A percentile compares a stretch with the other conserved stretches of the same genome.
These are phyloP conservation scores for Castanea sativa DNA, from an alignment of 306 rosid species.

Conservation along the genomic window DNA sequence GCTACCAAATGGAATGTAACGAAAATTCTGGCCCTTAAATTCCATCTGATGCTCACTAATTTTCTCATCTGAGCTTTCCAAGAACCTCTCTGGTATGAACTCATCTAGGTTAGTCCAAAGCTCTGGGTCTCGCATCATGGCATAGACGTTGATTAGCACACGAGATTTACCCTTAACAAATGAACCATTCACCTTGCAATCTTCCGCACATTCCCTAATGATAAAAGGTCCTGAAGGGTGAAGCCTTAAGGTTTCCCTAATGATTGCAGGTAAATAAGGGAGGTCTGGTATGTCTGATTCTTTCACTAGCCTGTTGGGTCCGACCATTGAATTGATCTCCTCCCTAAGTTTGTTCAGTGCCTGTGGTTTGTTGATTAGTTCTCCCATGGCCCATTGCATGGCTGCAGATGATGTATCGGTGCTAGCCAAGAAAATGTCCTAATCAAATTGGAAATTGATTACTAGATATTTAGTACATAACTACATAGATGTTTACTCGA, in stretches of 20 bases:
- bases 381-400: slow-evolving; percentile 51
- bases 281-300: slow-evolving; percentile 50
- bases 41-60: slow-evolving; percentile 32
- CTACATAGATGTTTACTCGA: too few species aligned
- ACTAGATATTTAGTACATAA: background rate
- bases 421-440: slow-evolving; percentile 60
- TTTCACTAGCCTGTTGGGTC: slow-evolving; percentile 25
- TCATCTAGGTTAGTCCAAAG: slow-evolving; percentile 37
- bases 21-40: slow-evolving; percentile 43
- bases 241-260: slow-evolving; percentile 47
- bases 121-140: slow-evolving; percentile 41
- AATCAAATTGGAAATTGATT: background rate
- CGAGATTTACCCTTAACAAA: slow-evolving; percentile 27
- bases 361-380: slow-evolving; percentile 36
- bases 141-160: slow-evolving; percentile 41
- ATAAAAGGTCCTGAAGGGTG: slow-evolving; percentile 53
- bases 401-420: slow-evolving; percentile 47
- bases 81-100: slow-evolving; percentile 49
- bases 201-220: slow-evolving; percentile 35
- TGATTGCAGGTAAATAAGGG: slow-evolving; percentile 47
- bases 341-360: slow-evolving; percentile 33
- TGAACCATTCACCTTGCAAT: slow-evolving; percentile 33
- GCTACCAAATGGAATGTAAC: slow-evolving; percentile 54
- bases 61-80: slow-evolving; percentile 11
- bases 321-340: slow-evolving; percentile 47